phyloP scores from a whole-genome alignment of 2,329 filamentous ascomycete genomes.

The Cladosporium sp. region DNA sequence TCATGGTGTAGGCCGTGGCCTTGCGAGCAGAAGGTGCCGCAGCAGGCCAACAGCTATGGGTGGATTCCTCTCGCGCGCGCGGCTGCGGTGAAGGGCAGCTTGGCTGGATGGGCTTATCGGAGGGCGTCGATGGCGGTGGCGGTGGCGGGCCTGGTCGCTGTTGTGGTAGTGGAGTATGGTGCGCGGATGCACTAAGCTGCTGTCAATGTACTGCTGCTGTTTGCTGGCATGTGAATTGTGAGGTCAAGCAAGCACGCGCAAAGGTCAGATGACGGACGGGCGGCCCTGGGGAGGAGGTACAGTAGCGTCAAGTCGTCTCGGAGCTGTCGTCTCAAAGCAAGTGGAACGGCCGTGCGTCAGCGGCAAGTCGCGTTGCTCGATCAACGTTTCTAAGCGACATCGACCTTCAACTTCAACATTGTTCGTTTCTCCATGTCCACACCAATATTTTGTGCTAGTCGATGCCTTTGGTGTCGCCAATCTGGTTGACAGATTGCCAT shows the following conservation, averaged over 20 bases:
- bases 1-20: constrained; percentile 30
- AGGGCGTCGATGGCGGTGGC: not conserved
- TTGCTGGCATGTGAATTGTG: constrained; percentile 15
- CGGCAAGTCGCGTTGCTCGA: not conserved
- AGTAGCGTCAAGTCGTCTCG: constrained; percentile 11
- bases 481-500: not conserved
- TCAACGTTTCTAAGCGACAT: constrained; percentile 5
- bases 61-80: constrained; percentile 14
- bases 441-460: not conserved
- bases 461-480: not conserved
- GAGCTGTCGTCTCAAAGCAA: constrained; percentile 3
- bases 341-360: constrained; percentile 2
- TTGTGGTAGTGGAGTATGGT: not conserved
- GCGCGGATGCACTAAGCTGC: constrained; percentile 10
- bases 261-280: constrained; percentile 20
- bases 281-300: constrained; percentile 15
- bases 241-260: constrained; percentile 11
- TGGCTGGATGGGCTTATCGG: not conserved
- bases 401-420: not conserved
- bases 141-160: not conserved
- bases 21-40: constrained; percentile 26
- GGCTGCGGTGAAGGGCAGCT: constrained; percentile 8
- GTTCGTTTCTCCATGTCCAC: constrained; percentile 6
- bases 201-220: constrained; percentile 14
- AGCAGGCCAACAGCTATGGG: constrained; percentile 21